Evolutionary conservation across 2,329 filamentous ascomycete genomes (phyloP), one percentile per base, ranked within the genome.

Genomic region (Fusarium cyanostomum): DNA sequence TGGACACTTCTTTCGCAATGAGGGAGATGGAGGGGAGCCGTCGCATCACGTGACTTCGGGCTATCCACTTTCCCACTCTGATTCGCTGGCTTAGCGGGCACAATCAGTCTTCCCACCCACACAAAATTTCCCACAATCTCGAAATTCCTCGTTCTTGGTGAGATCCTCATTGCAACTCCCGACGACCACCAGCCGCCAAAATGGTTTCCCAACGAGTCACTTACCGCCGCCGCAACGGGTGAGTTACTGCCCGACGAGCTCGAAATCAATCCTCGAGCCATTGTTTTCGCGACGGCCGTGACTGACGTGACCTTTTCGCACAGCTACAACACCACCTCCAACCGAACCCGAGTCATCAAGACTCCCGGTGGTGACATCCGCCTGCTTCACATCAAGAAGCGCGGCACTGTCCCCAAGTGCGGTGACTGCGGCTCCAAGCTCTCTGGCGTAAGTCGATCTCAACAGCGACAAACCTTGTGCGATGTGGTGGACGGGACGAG

Each of bases 351-450:
- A 80, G 87, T 96, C 77, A 82, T 97, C 83, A 95, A 95, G 89
- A 99, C 95, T 73, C 95, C 96, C 73, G 96, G 95, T 81, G 95
- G 95, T 81, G 88, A 94, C 81, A 89, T 97, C 78, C 90, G 95
- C 81, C 90, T 97, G 80, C 91, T 98, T 75, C 94, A 99, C 90
- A 94, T 97, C 87, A 98, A 98, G 92, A 99, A 99, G 92, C 92
- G 90, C 81, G 95, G 94, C 75, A 96, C 93, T 80, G 91, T 94
- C 70, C 95, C 95, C 79, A 99, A 99, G 88, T 99, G 95, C 81
- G 92, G 96, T 88, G 95, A 99, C 88, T 99, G 96, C 80, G 95
- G 95, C 79, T 89, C 88, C 85, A 98, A 98, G 87, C 91, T 99
- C 77, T 89, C 92, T 79, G 95, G 95, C 82, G 94, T 99, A 92